phyloP scores from a whole-genome alignment of 345 rosid species.

The Gossypium stocksii region DNA sequence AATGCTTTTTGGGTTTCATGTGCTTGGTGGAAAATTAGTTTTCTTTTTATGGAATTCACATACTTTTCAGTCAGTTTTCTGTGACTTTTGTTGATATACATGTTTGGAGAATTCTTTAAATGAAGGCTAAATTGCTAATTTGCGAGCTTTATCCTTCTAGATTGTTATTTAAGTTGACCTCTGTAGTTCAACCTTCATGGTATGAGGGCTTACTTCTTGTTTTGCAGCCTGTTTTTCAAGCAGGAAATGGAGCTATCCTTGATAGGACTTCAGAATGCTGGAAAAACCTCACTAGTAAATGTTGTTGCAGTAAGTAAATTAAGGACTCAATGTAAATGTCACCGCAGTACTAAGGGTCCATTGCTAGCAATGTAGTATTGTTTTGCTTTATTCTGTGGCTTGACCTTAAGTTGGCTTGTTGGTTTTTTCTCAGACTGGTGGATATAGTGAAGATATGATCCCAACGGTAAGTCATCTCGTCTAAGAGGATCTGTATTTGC shows the following conservation, averaged over 20 bases:
- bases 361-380: neutral
- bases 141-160: neutral
- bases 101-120: neutral
- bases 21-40: neutral
- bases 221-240: slow-evolving; percentile 60
- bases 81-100: neutral
- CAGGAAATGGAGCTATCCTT: slow-evolving; percentile 69
- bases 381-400: neutral
- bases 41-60: neutral
- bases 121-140: slow-evolving; percentile 1
- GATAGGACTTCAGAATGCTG: slow-evolving; percentile 73
- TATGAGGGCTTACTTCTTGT: slow-evolving; percentile 9
- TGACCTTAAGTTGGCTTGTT: slow-evolving; percentile 14
- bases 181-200: neutral
- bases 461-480: slow-evolving; percentile 53
- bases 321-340: slow-evolving; percentile 46
- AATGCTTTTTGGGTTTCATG: neutral
- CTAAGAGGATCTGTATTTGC: neutral
- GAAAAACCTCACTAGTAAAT: slow-evolving; percentile 68
- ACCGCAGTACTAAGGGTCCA: slow-evolving; percentile 25
- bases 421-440: slow-evolving; percentile 52
- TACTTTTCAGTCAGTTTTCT: neutral
- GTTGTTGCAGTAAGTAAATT: slow-evolving; percentile 52
- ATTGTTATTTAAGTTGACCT: neutral
- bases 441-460: slow-evolving; percentile 90